Evolutionary conservation across 2,329 filamentous ascomycete genomes (phyloP), one percentile per base, ranked within the genome.

Genomic region (Talaromyces sp.): DNA sequence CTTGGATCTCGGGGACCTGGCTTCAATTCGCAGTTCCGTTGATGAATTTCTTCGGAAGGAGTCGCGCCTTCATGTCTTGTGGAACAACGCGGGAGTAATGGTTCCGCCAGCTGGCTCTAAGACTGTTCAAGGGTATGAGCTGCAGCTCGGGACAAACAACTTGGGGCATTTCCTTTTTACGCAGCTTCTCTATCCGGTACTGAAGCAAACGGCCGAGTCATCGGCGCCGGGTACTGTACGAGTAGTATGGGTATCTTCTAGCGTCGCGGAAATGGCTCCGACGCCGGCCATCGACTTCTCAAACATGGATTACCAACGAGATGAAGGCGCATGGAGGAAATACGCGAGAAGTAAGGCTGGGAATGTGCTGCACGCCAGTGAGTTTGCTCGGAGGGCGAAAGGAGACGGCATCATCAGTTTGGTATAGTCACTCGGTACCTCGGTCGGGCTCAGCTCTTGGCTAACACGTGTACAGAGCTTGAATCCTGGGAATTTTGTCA

Each of bases 1-100:
- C 14, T 70, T 84, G 4, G 81, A 84, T 72, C 70, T 77, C 65
- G 63, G 60, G 58, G 77, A 79, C 62, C 26, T 59, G 11, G 11
- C 24, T 1, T 54, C 38, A 50, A 55, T 55, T 11, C 43, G 35
- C 2, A 19, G n/a, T 5, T 41, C 70, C 1, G 76, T 67, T n/a
- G n/a, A n/a, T n/a, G n/a, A 67, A 4, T 78, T 80, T 63, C 59
- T 68, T 24, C 51, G 63, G 4, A 65, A 69, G 55, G 75, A 78
- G 58, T 65, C 66, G 21, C 67, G 71, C 13, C 71, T 80, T 10
- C 75, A 80, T 63, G 70, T 79, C 24, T 67, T 79, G 27, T 72
- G 69, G 50, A 77, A 79, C 66, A 79, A 78, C 59, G 76, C 74
- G 0, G 75, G 73, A 8, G 65, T 73, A n/a, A 71, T 73, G 64